Base-by-base conservation (phyloP, 179 eudicot species). In the Nepenthes alata region DNA sequence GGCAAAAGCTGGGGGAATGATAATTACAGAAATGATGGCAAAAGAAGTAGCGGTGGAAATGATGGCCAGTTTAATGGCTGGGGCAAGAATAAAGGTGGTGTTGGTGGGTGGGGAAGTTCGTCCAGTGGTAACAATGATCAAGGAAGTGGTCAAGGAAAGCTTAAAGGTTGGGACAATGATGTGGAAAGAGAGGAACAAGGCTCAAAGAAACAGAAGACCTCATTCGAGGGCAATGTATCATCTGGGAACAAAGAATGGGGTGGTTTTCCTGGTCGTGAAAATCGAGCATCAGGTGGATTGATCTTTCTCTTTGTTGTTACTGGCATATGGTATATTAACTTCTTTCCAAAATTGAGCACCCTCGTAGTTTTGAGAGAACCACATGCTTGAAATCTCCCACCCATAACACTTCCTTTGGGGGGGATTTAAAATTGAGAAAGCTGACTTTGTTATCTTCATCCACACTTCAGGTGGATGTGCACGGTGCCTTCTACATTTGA, bases 91-190 rank as follows among this genome's bases (percentile, higher is more conserved):
- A 13, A 44, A 4, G 67, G 15, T 13, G 47, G 11, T 10, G 56
- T 56, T 3, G 35, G 44, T 34, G 59, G 66, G 5, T 39, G 67
- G 59, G 57, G 57, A 12, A 13, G 56, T 2, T 47, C 57, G 1
- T 36, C 47, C 10, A 35, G 47, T 52, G 55, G 15, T 45, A 49
- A 44, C 48, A 34, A 41, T 41, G 44, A 63, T 53, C 72, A 59
- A 59, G 65, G 69, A 35, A n/a, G 52, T 37, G 62, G 68, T 10
- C 35, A 62, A 55, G 61, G 69, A 4, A 55, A 57, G 51, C 35
- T 25, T 4, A 45, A 11, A 41, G 51, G 44, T 35, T n/a, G 16
- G 6, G 55, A 52, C 0, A 52, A 52, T 52, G 16, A 52, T 6
- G 25, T 15, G 55, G 4, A 5, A 25, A 13, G 55, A 6, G 52